These are phyloP conservation scores for Teratosphaeria epicoccoides DNA, from an alignment of 2,329 filamentous ascomycete species.

Conservation along the genomic window DNA sequence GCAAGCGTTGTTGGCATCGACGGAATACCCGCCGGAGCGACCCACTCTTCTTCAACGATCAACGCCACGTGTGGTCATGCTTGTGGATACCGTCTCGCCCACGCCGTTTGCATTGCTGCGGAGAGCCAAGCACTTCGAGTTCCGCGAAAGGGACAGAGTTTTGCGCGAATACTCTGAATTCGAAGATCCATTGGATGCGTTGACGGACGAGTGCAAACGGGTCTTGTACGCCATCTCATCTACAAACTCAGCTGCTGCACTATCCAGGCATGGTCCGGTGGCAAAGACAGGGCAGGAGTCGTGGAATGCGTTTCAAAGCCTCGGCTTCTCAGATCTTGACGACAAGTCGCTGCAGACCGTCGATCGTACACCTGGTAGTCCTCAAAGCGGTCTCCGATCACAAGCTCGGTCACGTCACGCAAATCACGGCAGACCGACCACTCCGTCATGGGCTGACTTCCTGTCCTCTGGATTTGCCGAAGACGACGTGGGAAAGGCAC, in stretches of 20 bases:
- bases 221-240: constrained; percentile 82
- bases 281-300: constrained; percentile 54
- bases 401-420: constrained; percentile 56
- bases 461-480: constrained; percentile 87
- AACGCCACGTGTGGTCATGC: constrained; percentile 89
- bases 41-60: constrained; percentile 66
- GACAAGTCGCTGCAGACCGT: constrained; percentile 13
- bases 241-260: constrained; percentile 73
- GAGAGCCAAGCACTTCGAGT: constrained; percentile 89
- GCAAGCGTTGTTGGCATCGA: constrained; percentile 80
- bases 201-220: constrained; percentile 89
- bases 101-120: constrained; percentile 86
- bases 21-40: constrained; percentile 80
- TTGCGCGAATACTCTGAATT: constrained; percentile 77
- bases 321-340: constrained; percentile 73
- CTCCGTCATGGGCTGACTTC: constrained; percentile 97
- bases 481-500: constrained; percentile 43
- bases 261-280: constrained; percentile 42
- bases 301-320: constrained; percentile 93
- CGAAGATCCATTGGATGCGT: constrained; percentile 74
- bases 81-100: constrained; percentile 87
- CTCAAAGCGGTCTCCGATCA: constrained; percentile 42
- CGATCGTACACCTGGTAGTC: constrained; percentile 12
- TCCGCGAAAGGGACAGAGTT: constrained; percentile 76
- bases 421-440: constrained; percentile 71